A percentile compares a stretch with the other conserved stretches of the same genome.
These are phyloP conservation scores for Russula vinacea DNA, from an alignment of 768 basidiomycete species.

Conservation along the genomic window DNA sequence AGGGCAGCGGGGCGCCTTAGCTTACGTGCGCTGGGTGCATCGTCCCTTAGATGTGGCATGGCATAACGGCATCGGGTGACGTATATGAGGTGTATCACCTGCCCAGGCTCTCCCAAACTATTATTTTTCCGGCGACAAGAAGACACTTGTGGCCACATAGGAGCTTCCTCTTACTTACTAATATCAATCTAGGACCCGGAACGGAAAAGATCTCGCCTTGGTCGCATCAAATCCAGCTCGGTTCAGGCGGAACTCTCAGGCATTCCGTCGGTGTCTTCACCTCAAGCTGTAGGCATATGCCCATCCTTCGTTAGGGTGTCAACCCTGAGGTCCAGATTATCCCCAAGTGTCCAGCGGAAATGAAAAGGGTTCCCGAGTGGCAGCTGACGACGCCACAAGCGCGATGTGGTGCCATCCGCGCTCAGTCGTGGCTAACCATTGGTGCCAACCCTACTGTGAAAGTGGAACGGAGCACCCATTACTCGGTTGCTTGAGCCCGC, in stretches of 20 bases:
- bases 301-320: constrained; percentile 11
- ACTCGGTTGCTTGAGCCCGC: constrained; percentile 4
- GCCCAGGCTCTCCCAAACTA: constrained; percentile 7
- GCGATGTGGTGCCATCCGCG: constrained; percentile 20
- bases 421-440: constrained; percentile 9
- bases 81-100: constrained; percentile 19
- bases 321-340: constrained; percentile 11
- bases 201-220: neutral
- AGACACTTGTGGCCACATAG: constrained; percentile 9
- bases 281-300: constrained; percentile 5
- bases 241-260: constrained; percentile 5
- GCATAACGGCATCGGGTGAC: constrained; percentile 16
- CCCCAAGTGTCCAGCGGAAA: constrained; percentile 18
- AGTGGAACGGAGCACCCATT: neutral
- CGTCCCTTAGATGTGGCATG: constrained; percentile 6
- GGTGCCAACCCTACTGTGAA: constrained; percentile 4
- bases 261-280: constrained; percentile 17
- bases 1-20: constrained; percentile 21
- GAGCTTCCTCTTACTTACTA: constrained; percentile 24
- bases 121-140: constrained; percentile 11
- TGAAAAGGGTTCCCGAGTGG: constrained; percentile 12
- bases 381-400: constrained; percentile 28
- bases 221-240: constrained; percentile 7
- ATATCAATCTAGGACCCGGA: constrained; percentile 11
- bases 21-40: constrained; percentile 17